Conservation (phyloP, 768 basidiomycete species). For the Arthromyces matolae region DNA sequence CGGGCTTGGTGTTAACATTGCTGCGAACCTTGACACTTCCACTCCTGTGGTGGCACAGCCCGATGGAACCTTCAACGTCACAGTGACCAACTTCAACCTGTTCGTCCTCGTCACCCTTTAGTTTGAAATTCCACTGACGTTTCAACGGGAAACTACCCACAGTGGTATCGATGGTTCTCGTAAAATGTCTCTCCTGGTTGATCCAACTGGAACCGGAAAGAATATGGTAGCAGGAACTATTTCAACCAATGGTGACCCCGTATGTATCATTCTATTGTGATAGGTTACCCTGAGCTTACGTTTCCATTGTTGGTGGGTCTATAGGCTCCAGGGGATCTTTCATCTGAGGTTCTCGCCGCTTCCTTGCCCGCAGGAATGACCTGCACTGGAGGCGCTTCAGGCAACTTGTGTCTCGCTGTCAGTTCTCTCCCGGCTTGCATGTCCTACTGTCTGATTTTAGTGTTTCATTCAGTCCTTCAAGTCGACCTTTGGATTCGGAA, state of each 20-base stretch:
- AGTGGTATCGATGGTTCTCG: constrained; percentile 48
- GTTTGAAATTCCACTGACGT: neutral
- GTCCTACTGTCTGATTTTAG: too few species aligned
- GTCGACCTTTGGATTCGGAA: constrained; percentile 49
- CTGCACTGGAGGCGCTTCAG: constrained; percentile 45
- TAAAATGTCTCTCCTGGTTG: constrained; percentile 41
- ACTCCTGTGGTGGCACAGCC: constrained; percentile 34
- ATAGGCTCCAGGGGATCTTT: constrained; percentile 35
- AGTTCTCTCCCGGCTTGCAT: too few species aligned
- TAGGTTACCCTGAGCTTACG: too few species aligned
- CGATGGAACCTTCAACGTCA: constrained; percentile 39
- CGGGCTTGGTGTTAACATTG: constrained; percentile 40
- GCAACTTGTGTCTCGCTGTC: constrained; percentile 48
- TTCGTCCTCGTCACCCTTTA: constrained; percentile 14
- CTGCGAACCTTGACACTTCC: constrained; percentile 35
- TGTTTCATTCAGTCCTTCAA: constrained; percentile 35
- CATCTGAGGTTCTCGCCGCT: constrained; percentile 39
- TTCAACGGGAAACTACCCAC: neutral
- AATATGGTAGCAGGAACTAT: constrained; percentile 36
- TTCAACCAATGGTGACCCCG: constrained; percentile 43
- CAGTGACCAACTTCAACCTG: constrained; percentile 46
- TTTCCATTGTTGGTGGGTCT: neutral
- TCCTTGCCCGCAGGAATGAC: constrained; percentile 44
- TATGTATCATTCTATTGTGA: constrained; percentile 22
- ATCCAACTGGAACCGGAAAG: constrained; percentile 40